Percentiles rank a stretch among this genome's conserved stretches.
Evolutionary conservation across 148 eudicot genomes (phyloP).

Genomic region (Fagopyrum homotropicum): DNA sequence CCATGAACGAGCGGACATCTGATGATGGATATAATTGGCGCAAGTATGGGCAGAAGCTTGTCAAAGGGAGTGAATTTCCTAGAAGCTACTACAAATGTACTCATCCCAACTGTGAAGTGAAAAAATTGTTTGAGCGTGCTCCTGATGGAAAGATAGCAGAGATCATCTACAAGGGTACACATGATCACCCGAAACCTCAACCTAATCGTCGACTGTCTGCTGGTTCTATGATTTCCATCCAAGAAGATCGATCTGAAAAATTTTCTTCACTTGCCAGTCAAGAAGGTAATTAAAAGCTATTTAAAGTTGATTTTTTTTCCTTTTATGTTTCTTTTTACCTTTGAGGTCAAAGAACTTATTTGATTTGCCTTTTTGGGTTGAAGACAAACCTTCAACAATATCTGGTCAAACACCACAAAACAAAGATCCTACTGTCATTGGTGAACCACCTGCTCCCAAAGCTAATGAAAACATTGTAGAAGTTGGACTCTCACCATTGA

Average conservation of each 20-base stretch:
- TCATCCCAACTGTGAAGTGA: constrained; percentile 92
- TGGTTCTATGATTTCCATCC: constrained; percentile 68
- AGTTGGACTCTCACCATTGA: constrained; percentile 39
- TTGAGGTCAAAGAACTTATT: not conserved
- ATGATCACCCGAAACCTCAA: constrained; percentile 97
- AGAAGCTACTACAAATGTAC: constrained; percentile 98
- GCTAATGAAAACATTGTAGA: constrained; percentile 48
- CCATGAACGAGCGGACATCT: constrained; percentile 59
- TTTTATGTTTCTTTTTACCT: not conserved
- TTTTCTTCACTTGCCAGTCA: constrained; percentile 37
- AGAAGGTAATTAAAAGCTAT: constrained; percentile 46
- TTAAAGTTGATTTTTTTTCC: not conserved
- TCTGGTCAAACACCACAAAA: constrained; percentile 35
- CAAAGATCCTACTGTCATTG: constrained; percentile 44
- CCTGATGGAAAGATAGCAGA: constrained; percentile 83
- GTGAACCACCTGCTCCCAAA: constrained; percentile 54
- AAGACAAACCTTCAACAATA: constrained; percentile 36
- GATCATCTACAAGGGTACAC: constrained; percentile 87
- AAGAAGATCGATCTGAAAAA: constrained; percentile 64
- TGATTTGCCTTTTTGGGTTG: constrained; percentile 11
- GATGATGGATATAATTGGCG: constrained; percentile 99
- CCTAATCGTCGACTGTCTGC: constrained; percentile 72
- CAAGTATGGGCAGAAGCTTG: constrained; percentile 97
- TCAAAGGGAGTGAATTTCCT: constrained; percentile 95
- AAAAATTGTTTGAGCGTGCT: constrained; percentile 89